Evolutionary conservation across 2,329 filamentous ascomycete species (phyloP), one percentile per base, ranked within the genome.

Genomic region (Neofusicoccum sp.): DNA sequence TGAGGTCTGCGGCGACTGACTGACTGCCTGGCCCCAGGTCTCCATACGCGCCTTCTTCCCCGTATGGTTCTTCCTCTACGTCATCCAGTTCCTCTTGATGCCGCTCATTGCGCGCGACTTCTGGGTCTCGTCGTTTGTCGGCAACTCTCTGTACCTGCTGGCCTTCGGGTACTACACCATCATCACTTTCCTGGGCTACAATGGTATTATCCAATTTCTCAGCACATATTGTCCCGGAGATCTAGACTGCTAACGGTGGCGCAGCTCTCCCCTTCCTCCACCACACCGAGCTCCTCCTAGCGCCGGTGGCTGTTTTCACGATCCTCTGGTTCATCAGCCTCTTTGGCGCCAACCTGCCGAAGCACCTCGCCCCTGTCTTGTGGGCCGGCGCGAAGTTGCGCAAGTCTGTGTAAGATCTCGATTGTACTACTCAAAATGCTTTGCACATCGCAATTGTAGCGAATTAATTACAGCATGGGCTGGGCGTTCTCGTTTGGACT

Each of bases 151-250:
- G 65, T 89, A 89, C 67, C 79, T 89, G n/a, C 77, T 86, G 38
- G 86, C 86, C 0, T 74, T 87, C 56, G 80, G 81, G 30, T 89
- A 89, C 74, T 89, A 89, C 73, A 86, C 84, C 68, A 82, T 88
- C 65, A 86, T 89, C 67, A 87, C 84, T 7, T 89, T 89, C 70
- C 76, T 89, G 44, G 86, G 86, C 34, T 89, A 89, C 73, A 89
- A 89, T 67, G 79, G 79, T 80, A 70, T 45, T 70, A 4, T 66
- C 30, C 33, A 47, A 9, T 31, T 28, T 20, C 43, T 33, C 28
- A 16, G 20, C 31, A 20, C n/a, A 45, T 20, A 6, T 16, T 24
- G 9, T 31, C 30, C 20, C 6, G 24, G 2, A n/a, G 4, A 30
- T 16, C 38, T 1, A 2, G 24, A 5, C n/a, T 31, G 58, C 67